Conservation (phyloP, 768 basidiomycete genomes). For the Leccinellum albellum region DNA sequence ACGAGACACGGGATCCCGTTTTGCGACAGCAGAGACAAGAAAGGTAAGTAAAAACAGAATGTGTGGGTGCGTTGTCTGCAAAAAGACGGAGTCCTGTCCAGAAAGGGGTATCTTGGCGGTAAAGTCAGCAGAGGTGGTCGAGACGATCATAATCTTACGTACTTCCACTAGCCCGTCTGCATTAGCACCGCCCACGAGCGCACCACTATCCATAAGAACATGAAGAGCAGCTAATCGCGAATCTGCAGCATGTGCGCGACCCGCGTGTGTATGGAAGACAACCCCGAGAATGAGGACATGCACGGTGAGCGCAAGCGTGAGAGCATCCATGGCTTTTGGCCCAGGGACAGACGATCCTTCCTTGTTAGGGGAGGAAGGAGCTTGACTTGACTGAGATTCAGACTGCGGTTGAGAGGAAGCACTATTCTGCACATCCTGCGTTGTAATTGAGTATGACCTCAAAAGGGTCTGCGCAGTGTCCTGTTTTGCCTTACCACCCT, state of each 20-base stretch:
- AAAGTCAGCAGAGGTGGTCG: background rate
- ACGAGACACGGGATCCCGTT: constrained; percentile 70
- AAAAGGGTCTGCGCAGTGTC: constrained; percentile 12
- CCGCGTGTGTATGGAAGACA: constrained; percentile 58
- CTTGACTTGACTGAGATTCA: constrained; percentile 12
- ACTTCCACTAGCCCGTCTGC: constrained; percentile 40
- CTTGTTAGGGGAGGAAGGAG: constrained; percentile 2
- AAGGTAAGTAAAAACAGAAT: constrained; percentile 62
- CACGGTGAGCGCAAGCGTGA: constrained; percentile 42
- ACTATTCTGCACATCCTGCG: constrained; percentile 25
- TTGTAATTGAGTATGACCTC: constrained; percentile 30
- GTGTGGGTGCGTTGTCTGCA: constrained; percentile 67
- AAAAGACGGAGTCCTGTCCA: constrained; percentile 41
- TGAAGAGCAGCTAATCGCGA: constrained; percentile 57
- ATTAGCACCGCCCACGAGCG: constrained; percentile 34
- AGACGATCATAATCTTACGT: constrained; percentile 18
- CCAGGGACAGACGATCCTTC: background rate
- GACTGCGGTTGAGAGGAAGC: constrained; percentile 19
- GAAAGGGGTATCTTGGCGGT: constrained; percentile 28
- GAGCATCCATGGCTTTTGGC: constrained; percentile 26
- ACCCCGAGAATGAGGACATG: constrained; percentile 63
- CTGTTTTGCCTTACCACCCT: constrained; percentile 9
- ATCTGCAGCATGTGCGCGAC: constrained; percentile 45
- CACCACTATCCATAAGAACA: constrained; percentile 60
- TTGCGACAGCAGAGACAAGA: constrained; percentile 60